A percentile compares a stretch with the other conserved stretches of the same genome.
Evolutionary conservation across 306 rosid genomes (phyloP).

Genomic region (Prunus davidiana): DNA sequence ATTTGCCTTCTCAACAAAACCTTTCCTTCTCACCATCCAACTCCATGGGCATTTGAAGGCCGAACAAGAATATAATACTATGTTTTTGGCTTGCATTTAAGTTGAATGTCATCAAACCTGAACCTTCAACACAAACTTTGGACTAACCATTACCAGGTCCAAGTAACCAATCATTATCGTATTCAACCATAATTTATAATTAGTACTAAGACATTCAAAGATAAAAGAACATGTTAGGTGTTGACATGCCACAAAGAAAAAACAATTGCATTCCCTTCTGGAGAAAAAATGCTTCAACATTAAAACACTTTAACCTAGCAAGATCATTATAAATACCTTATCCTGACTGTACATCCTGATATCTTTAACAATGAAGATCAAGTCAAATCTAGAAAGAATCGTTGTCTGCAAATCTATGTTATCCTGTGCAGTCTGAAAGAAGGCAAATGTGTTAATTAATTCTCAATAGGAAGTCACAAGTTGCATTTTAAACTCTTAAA

Average conservation of each 20-base stretch:
- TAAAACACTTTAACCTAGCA: slow-evolving; percentile 2
- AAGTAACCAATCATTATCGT: not conserved
- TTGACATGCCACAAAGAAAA: not conserved
- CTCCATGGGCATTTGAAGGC: too few relatives aligned
- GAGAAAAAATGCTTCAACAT: slow-evolving; percentile 9
- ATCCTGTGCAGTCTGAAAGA: slow-evolving; percentile 94
- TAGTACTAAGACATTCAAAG: not conserved
- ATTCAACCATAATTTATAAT: not conserved
- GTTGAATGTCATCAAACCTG: not conserved
- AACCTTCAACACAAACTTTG: not conserved
- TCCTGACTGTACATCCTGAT: slow-evolving; percentile 90
- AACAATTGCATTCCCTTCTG: not conserved
- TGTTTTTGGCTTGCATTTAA: too few relatives aligned
- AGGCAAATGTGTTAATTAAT: slow-evolving; percentile 28
- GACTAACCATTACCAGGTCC: not conserved
- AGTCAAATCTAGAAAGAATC: slow-evolving; percentile 93
- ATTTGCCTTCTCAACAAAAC: too few relatives aligned
- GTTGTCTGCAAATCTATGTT: slow-evolving; percentile 98
- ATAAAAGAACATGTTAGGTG: not conserved
- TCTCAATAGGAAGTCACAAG: not conserved
- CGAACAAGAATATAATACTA: too few relatives aligned
- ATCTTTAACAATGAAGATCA: slow-evolving; percentile 96
- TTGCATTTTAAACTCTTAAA: slow-evolving; percentile 11
- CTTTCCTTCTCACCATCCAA: too few relatives aligned
- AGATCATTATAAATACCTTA: slow-evolving; percentile 54